Percentiles rank a stretch among this genome's conserved stretches.
Conservation (phyloP, 495 filamentous ascomycete species). For the Cudoniella acicularis region DNA sequence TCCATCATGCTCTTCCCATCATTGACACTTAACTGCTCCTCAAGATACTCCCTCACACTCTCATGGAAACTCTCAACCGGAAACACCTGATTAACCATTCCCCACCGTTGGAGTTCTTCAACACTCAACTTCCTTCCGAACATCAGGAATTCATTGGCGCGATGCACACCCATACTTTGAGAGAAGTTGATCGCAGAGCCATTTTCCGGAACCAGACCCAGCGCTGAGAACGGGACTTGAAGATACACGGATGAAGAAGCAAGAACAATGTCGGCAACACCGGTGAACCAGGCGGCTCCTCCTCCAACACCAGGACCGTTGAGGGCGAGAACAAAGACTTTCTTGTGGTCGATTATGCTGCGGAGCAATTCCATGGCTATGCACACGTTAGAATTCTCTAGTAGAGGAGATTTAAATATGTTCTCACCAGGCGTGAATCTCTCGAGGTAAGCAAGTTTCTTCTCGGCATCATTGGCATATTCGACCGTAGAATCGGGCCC, state of each 20-base stretch:
- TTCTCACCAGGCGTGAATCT: constrained; percentile 16
- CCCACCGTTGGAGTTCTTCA: constrained; percentile 22
- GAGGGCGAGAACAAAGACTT: constrained; percentile 27
- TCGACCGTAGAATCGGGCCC: constrained; percentile 3
- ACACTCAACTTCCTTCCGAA: constrained; percentile 23
- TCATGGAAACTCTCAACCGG: constrained; percentile 13
- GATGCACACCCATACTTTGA: constrained; percentile 23
- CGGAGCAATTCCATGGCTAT: constrained; percentile 24
- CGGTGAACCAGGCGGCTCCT: constrained; percentile 25
- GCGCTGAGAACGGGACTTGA: constrained; percentile 23
- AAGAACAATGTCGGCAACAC: constrained; percentile 24
- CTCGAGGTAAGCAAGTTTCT: constrained; percentile 15
- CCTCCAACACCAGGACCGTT: constrained; percentile 26
- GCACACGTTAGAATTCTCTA: background rate
- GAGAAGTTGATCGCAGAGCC: constrained; percentile 24
- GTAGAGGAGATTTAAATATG: background rate
- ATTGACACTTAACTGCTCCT: constrained; percentile 18
- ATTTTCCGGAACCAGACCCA: constrained; percentile 27
- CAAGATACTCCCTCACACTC: constrained; percentile 17
- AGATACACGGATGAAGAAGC: constrained; percentile 17
- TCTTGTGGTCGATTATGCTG: constrained; percentile 25
- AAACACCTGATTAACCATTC: constrained; percentile 25
- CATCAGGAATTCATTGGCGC: constrained; percentile 27
- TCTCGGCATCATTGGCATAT: constrained; percentile 17
- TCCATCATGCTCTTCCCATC: constrained; percentile 30